These are phyloP conservation scores for Elsinoe perseae DNA, from an alignment of 2,329 filamentous ascomycete genomes.

Conservation along the genomic window DNA sequence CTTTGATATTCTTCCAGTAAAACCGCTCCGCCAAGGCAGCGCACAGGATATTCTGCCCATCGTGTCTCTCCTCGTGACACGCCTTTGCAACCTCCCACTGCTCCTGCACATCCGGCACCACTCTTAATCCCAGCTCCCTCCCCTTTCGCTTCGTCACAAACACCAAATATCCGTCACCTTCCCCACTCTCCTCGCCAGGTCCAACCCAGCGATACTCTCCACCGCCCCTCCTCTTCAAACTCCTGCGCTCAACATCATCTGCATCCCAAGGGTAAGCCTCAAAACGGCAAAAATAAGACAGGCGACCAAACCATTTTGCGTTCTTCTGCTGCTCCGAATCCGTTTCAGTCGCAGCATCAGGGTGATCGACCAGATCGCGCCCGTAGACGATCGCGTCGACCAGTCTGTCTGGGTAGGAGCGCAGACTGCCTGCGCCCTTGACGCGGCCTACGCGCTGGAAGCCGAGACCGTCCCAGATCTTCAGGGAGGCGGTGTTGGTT, in stretches of 20 bases:
- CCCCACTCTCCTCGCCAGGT: slow-evolving; percentile 37
- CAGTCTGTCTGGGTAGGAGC: slow-evolving; percentile 39
- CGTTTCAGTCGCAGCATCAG: neutral
- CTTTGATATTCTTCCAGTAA: slow-evolving; percentile 97
- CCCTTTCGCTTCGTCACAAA: slow-evolving; percentile 75
- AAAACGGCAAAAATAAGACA: slow-evolving; percentile 92
- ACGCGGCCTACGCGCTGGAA: slow-evolving; percentile 89
- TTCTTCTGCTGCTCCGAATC: slow-evolving; percentile 77
- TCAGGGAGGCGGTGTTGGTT: slow-evolving; percentile 81
- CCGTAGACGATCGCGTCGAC: slow-evolving; percentile 54
- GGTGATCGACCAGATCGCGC: slow-evolving; percentile 43
- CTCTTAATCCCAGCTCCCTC: slow-evolving; percentile 57
- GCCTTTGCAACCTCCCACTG: slow-evolving; percentile 84
- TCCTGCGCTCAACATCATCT: slow-evolving; percentile 90
- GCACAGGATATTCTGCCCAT: slow-evolving; percentile 97
- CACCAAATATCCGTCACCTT: slow-evolving; percentile 50
- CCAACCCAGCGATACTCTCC: slow-evolving; percentile 82
- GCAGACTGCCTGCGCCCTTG: slow-evolving; percentile 44
- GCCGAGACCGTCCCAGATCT: slow-evolving; percentile 84
- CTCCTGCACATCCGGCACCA: slow-evolving; percentile 78
- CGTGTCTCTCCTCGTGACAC: slow-evolving; percentile 69
- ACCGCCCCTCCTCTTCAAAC: slow-evolving; percentile 82
- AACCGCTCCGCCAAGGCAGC: slow-evolving; percentile 88
- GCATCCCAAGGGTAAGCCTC: slow-evolving; percentile 88
- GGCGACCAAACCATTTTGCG: slow-evolving; percentile 98